These are phyloP conservation scores for Stentor roeselii DNA, from an alignment of 73 alveolate genomes.

Conservation along the genomic window DNA sequence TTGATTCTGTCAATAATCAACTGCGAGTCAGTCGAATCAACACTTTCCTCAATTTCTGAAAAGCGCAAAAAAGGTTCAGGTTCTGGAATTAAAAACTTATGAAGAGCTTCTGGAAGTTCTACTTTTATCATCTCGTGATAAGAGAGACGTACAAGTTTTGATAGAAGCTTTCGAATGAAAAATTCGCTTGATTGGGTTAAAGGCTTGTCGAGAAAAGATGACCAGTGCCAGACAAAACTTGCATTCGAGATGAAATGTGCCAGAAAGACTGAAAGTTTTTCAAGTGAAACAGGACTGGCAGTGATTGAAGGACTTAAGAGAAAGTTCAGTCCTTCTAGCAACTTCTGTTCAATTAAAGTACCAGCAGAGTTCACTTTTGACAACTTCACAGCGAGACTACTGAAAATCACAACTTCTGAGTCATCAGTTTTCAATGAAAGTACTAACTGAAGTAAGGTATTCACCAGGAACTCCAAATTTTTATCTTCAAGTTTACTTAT, in stretches of 20 bases:
- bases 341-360: background rate
- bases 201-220: background rate
- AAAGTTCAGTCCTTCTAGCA: background rate
- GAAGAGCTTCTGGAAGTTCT: conserved; percentile 6
- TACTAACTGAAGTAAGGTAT: background rate
- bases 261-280: background rate
- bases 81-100: background rate
- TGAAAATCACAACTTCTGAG: background rate
- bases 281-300: background rate
- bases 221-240: conserved; percentile 15
- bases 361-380: background rate
- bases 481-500: background rate
- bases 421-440: background rate
- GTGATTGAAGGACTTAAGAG: background rate
- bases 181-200: background rate
- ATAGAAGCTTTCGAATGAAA: background rate
- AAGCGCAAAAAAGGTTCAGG: conserved; percentile 10
- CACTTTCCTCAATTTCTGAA: conserved; percentile 23
- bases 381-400: background rate
- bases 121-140: background rate
- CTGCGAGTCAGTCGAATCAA: background rate
- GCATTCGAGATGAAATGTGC: conserved; percentile 9
- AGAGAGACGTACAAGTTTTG: background rate
- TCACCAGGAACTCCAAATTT: background rate
- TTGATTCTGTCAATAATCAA: conserved; percentile 15